These are phyloP conservation scores for Physocladia obscura DNA, from an alignment of 192 early-diverging fungal species.

Conservation along the genomic window DNA sequence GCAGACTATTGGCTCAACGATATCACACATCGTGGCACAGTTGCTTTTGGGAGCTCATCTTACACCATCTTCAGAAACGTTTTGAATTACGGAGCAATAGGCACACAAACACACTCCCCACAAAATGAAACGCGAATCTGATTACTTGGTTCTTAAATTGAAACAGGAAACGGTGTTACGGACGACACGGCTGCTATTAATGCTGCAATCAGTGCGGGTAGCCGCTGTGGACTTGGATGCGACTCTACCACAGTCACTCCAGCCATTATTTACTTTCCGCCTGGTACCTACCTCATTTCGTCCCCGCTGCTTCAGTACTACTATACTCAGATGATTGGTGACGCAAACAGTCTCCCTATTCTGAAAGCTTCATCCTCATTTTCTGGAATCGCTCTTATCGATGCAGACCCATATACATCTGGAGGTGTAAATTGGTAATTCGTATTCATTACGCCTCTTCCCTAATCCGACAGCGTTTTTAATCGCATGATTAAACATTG, in stretches of 20 bases:
- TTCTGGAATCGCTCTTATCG: slow-evolving; percentile 37
- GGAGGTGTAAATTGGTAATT: too few relatives aligned
- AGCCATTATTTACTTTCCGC: slow-evolving; percentile 46
- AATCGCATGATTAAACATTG: too few relatives aligned
- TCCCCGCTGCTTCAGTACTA: slow-evolving; percentile 38
- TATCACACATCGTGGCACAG: too few relatives aligned
- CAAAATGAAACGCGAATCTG: too few relatives aligned
- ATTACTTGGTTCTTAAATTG: too few relatives aligned
- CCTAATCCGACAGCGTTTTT: too few relatives aligned
- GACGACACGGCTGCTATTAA: slow-evolving; percentile 51
- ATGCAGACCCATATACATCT: slow-evolving; percentile 42
- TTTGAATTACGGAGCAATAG: too few relatives aligned
- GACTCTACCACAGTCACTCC: slow-evolving; percentile 38
- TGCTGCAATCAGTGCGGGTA: slow-evolving; percentile 32
- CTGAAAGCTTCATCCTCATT: slow-evolving; percentile 39
- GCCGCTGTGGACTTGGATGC: slow-evolving; percentile 42
- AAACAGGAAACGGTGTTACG: slow-evolving; percentile 39
- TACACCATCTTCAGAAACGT: too few relatives aligned
- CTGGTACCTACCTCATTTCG: slow-evolving; percentile 41
- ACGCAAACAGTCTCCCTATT: slow-evolving; percentile 36
- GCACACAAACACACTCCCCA: too few relatives aligned
- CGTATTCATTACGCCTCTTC: too few relatives aligned
- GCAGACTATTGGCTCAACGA: too few relatives aligned
- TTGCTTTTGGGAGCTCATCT: too few relatives aligned
- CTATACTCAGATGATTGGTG: slow-evolving; percentile 46